A percentile compares a stretch with the other conserved stretches of the same genome.
phyloP scores from a whole-genome alignment of 148 eudicot genomes.

The Persicaria tinctoria region DNA sequence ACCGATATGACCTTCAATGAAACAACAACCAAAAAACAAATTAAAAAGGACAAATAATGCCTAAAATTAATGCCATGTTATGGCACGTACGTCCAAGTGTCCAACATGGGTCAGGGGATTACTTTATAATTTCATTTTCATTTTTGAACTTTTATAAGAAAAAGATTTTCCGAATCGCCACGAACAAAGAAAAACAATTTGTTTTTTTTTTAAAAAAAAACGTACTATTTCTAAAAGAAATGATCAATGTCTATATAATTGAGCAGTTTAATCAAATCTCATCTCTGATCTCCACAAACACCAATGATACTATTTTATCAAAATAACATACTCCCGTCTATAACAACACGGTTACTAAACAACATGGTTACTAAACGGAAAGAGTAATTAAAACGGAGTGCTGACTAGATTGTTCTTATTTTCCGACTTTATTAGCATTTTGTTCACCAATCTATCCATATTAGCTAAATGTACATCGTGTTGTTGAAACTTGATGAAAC shows the following conservation, averaged over 20 bases:
- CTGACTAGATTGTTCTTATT: no score
- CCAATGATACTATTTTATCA: background rate
- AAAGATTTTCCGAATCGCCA: constrained; percentile 3
- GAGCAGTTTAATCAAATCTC: background rate
- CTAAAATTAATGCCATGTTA: background rate
- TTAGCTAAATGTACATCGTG: no score
- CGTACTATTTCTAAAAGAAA: background rate
- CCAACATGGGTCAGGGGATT: background rate
- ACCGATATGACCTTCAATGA: background rate
- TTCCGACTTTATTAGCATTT: no score
- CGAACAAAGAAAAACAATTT: background rate
- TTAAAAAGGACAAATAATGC: background rate
- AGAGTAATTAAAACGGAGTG: no score
- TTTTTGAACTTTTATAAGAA: background rate
- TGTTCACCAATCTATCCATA: no score
- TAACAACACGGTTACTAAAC: no score
- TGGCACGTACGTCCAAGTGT: constrained; percentile 11
- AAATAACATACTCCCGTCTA: no score
- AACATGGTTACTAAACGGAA: no score
- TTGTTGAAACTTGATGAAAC: no score
- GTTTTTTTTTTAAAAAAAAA: background rate
- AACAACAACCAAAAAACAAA: background rate
- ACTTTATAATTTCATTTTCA: background rate
- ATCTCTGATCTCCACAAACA: constrained; percentile 3
- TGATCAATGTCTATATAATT: background rate